Evolutionary conservation across 176 grass and related monocot genomes (phyloP), one percentile per base, ranked within the genome.

Genomic region (Avena eriantha): DNA sequence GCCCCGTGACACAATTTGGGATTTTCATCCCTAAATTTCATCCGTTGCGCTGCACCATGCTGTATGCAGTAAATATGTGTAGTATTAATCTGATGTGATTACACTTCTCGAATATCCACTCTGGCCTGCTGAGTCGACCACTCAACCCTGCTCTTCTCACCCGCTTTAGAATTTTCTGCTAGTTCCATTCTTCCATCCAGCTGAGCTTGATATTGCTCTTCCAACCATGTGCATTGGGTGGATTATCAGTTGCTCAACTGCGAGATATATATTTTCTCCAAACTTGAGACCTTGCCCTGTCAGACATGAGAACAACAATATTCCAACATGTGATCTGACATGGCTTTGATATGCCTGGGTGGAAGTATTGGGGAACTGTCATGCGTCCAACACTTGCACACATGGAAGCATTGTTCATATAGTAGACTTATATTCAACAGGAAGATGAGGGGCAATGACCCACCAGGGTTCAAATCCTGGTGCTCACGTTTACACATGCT

Each of bases 191-290:
- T 55, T 69, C 67, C 34, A 26, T 5, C 17, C 26, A 55, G 49
- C 26, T 55, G 74, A 55, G 50, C 18, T 55, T 51, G 48, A 57
- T 57, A 55, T 33, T 78, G 3, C 50, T 77, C 75, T 56, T 56
- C 31, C 68, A 71, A 45, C 33, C 10, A 39, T 43, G 50, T 70
- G 51, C 29, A 78, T n/a, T 36, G 31, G 10, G 50, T 78, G 12
- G 1, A 78, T 36, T 36, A 24, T 55, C 19, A 35, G 31, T 57
- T 36, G 51, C 75, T 36, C 31, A 56, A 21, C 31, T 57, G 36
- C 3, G 1, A 36, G 50, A 78, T 78, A 78, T 78, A 78, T 56
- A 56, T 56, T 39, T 78, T 15, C 47, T 76, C 73, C 48, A 76
- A 76, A 76, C 46, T 53, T 33, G 48, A 54, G 16, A 18, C 16